phyloP scores from a whole-genome alignment of 225 moss, liverwort and hornwort species.

The Anthoceros angustus region DNA sequence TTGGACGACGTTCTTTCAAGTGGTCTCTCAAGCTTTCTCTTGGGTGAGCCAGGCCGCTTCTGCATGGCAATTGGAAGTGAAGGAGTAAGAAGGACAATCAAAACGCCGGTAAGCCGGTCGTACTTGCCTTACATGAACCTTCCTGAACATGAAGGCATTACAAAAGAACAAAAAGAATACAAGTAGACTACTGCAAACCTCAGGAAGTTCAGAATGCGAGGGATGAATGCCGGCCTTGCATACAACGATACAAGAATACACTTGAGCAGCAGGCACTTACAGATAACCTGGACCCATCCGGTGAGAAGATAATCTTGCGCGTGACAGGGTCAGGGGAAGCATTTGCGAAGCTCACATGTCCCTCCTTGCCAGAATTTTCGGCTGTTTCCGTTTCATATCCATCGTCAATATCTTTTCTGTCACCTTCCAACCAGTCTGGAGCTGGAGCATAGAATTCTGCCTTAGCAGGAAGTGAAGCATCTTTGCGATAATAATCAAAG shows the following conservation, averaged over 20 bases:
- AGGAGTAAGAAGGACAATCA: too few species aligned
- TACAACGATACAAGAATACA: too few species aligned
- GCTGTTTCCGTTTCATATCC: slow-evolving; percentile 13
- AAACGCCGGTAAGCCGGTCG: too few species aligned
- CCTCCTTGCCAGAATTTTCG: slow-evolving; percentile 13
- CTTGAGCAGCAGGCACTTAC: neutral
- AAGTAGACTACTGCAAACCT: too few species aligned
- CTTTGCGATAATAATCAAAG: neutral
- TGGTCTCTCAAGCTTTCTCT: slow-evolving; percentile 29
- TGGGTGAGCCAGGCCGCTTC: slow-evolving; percentile 59
- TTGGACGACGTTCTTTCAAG: slow-evolving; percentile 44
- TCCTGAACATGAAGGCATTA: neutral
- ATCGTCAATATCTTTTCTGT: slow-evolving; percentile 12
- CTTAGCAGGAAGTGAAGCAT: neutral
- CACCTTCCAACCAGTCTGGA: neutral
- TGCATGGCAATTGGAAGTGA: slow-evolving; percentile 11
- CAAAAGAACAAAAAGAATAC: neutral
- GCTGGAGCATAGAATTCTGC: slow-evolving; percentile 4
- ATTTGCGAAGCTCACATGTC: slow-evolving; percentile 9
- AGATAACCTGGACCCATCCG: neutral
- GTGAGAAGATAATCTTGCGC: neutral
- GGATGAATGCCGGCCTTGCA: slow-evolving; percentile 7
- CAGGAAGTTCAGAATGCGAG: neutral
- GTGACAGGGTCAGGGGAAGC: slow-evolving; percentile 12
- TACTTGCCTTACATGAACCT: too few species aligned